Percentiles rank a stretch among this genome's conserved stretches.
phyloP scores from a whole-genome alignment of 108 stramenopile species.

The Epithemia pelagica region DNA sequence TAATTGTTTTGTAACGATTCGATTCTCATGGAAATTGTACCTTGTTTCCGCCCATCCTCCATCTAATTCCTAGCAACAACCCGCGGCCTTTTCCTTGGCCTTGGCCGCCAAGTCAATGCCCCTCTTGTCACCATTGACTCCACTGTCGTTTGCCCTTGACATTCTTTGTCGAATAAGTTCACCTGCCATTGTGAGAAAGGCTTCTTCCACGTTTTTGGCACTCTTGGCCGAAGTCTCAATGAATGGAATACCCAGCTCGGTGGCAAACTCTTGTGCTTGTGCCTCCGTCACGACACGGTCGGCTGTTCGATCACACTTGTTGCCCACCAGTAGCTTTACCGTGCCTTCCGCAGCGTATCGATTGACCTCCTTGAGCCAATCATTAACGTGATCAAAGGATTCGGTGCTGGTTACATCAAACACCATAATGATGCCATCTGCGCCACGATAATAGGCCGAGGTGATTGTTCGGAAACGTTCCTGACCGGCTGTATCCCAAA shows the following conservation, averaged over 20 bases:
- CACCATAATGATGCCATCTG: constrained; percentile 97
- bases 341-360: constrained; percentile 95
- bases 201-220: constrained; percentile 96
- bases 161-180: constrained; percentile 88
- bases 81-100: constrained; percentile 16
- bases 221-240: constrained; percentile 94
- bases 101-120: constrained; percentile 52
- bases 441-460: constrained; percentile 89
- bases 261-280: constrained; percentile 91
- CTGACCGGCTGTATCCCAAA: constrained; percentile 99
- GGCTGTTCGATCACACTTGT: constrained; percentile 87
- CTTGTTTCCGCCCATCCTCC: too few species aligned
- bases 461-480: constrained; percentile 99
- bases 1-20: too few species aligned
- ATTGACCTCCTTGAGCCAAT: constrained; percentile 98
- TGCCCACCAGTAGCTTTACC: constrained; percentile 93
- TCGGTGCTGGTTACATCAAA: constrained; percentile 96
- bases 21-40: too few species aligned
- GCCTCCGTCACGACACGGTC: constrained; percentile 88
- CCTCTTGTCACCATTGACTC: constrained; percentile 12
- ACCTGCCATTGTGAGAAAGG: constrained; percentile 96
- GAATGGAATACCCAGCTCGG: constrained; percentile 96
- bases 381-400: constrained; percentile 97
- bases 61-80: neutral
- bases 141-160: constrained; percentile 43